Evolutionary conservation across 2,329 filamentous ascomycete genomes (phyloP), one percentile per base, ranked within the genome.

Genomic region (Curvularia eragrostidis): DNA sequence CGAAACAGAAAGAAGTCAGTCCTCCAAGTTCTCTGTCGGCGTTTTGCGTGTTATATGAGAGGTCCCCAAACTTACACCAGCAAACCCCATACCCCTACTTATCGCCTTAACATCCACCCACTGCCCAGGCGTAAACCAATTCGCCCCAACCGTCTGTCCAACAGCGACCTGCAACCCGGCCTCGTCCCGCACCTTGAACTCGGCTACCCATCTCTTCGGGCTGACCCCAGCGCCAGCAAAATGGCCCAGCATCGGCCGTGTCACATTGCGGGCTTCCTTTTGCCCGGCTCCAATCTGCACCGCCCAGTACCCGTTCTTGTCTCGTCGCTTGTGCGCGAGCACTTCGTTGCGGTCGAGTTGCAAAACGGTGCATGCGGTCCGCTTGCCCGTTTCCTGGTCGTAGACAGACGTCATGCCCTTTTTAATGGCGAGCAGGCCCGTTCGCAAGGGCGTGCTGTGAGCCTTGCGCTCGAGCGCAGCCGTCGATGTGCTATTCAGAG

Each of bases 361-460:
- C 56, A 99, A 85, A 52, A 99, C 90, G 13, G 95, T 99, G 82
- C 93, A 97, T 19, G 93, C 85, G 57, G 89, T 90, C 64, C 94
- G 88, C 63, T 85, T 85, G 67, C 91, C 90, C 24, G 91, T 90
- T 68, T 88, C 86, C 0, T 85, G 79, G 72, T 93, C 89, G 83
- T 90, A 98, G 64, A 97, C 80, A 59, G 90, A 93, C 42, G 93
- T 96, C 91, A 99, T 98, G 77, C 95, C 95, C 81, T 93, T 94
- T 81, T 99, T 99, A 75, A 89, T 84, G 12, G 90, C 93, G 46
- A 99, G 84, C 8, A 91, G 88, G 28, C 95, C 95, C 2, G 93
- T 89, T 26, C 95, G 90, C 41, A 85, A 80, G 6, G 87, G 87
- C 10, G 87, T 81, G 0, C 82, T 85, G 63, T 81, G 80, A 38